Percentiles rank a stretch among this genome's conserved stretches.
Evolutionary conservation across 1,284 basidiomycete genomes (phyloP).

Genomic region (Testicularia cyperi): DNA sequence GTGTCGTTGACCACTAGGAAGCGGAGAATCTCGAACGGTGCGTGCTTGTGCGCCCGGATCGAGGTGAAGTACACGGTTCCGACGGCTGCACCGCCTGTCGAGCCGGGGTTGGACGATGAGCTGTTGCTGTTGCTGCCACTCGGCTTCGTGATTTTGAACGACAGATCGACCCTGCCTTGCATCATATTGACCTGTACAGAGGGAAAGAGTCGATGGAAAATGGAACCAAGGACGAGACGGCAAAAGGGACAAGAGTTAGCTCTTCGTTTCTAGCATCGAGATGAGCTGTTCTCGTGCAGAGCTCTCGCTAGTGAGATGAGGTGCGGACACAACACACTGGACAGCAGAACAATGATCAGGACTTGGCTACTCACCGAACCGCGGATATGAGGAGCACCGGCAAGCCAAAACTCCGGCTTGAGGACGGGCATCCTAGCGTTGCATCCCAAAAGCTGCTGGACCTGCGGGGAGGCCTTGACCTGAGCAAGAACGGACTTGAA

Average conservation of each 20-base stretch:
- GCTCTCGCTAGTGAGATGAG: too few relatives aligned
- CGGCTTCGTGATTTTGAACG: conserved; percentile 22
- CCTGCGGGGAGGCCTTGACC: conserved; percentile 24
- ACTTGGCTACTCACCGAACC: conserved; percentile 38
- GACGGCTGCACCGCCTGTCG: conserved; percentile 1
- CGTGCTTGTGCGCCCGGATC: conserved; percentile 26
- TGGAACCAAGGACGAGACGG: not conserved
- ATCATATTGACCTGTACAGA: conserved; percentile 43
- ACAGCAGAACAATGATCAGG: too few relatives aligned
- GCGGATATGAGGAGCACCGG: conserved; percentile 27
- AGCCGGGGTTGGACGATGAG: too few relatives aligned
- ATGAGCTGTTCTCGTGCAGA: too few relatives aligned
- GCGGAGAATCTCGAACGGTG: conserved; percentile 43
- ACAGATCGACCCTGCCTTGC: conserved; percentile 49
- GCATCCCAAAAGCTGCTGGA: conserved; percentile 20
- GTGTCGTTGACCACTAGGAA: conserved; percentile 42
- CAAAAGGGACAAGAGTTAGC: too few relatives aligned
- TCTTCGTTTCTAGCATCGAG: too few relatives aligned
- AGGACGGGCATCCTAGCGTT: conserved; percentile 2
- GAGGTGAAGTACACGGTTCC: conserved; percentile 54
- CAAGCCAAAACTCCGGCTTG: conserved; percentile 10
- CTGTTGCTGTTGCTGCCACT: fast-evolving
- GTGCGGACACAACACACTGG: too few relatives aligned
- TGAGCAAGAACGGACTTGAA: conserved; percentile 41
- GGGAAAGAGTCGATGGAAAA: not conserved